Base-by-base conservation (phyloP, 2,329 filamentous ascomycete species). In the Monilinia vaccinii-corymbosi region DNA sequence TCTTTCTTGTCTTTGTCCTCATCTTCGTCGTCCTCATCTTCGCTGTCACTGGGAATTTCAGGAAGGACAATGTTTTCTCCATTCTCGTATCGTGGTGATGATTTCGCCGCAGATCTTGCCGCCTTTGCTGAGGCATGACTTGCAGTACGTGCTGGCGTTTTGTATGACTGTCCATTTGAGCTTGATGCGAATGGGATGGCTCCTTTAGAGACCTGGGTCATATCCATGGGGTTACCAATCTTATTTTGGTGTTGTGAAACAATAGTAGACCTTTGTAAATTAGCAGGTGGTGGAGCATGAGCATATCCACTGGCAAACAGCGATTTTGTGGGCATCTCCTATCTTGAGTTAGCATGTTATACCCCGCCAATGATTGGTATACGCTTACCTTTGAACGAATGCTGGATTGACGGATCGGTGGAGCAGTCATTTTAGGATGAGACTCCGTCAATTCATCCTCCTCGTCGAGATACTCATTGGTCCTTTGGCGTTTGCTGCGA, bases 1-100 rank as follows among this genome's bases (percentile, higher is more conserved):
- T 80, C 80, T 14, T 60, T 60, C 46, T 76, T 76, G 51, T 80
- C 80, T 40, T 56, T 56, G 38, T 76, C 76, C 8, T 76, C 76
- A 16, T 84, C 82, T 45, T 87, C 83, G 7, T 81, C 83, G 62
- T 93, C 88, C 52, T 93, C 88, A 61, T 96, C 90, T 69, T 96
- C 92, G 34, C 91, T 91, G 71, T 99, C 95, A 1, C 94, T 97
- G 64, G 91, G 85, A 67, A 99, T 97, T 67, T 99, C 94, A 0
- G 94, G 93, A 3, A 99, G 83, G 66, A 94, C 88, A 69, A 99
- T 97, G 56, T 82, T 83, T 61, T 99, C 94, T 62, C 92, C 91
- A 67, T 91, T 93, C 63, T 87, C 88, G 75, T 95, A 96, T 56
- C 89, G 84, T 1, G 91, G 91, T 1, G 91, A 96, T 34, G 88